Conservation (phyloP, 192 early-diverging fungal species). For the Phycomyces nitens region DNA sequence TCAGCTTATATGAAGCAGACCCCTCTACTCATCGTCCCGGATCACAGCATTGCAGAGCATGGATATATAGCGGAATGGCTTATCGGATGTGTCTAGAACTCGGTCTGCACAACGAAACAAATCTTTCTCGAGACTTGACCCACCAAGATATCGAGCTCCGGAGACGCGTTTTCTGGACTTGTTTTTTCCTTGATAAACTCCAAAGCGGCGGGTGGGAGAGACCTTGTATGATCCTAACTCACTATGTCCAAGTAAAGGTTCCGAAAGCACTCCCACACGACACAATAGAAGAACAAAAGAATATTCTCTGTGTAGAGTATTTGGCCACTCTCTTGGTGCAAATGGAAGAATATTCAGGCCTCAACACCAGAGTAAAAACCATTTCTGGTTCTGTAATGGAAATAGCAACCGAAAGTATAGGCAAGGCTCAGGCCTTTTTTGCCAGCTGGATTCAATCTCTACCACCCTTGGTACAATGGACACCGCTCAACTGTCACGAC, state of each 20-base stretch:
- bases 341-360: not conserved
- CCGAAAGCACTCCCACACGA: constrained; percentile 5
- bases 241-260: not conserved
- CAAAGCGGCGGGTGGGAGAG: constrained; percentile 14
- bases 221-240: constrained; percentile 10
- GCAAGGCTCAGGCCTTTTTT: not conserved
- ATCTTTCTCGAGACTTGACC: not conserved
- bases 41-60: constrained; percentile 19
- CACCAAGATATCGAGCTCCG: constrained; percentile 11
- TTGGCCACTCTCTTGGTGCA: constrained; percentile 7
- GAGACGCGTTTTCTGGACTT: constrained; percentile 16
- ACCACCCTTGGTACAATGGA: constrained; percentile 7
- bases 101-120: constrained; percentile 11
- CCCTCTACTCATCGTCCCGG: constrained; percentile 13
- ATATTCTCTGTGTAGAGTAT: constrained; percentile 9
- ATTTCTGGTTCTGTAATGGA: not conserved
- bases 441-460: not conserved
- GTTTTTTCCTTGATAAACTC: constrained; percentile 19
- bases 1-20: constrained; percentile 9
- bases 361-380: constrained; percentile 5
- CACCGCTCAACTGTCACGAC: not conserved
- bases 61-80: constrained; percentile 32
- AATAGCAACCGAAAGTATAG: not conserved
- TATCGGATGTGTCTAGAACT: constrained; percentile 27
- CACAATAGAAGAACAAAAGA: constrained; percentile 9